These are phyloP conservation scores for Arabidopsis thaliana DNA, from an alignment of 345 rosid species.

Conservation along the genomic window TAIR10.1 NC_003075.7:13979501-13980000, in stretches of 20 bases:
- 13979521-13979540: neutral
- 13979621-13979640: slow-evolving; percentile 8
- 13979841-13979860: neutral
- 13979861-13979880: slow-evolving; percentile 31
- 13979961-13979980: slow-evolving; percentile 25
- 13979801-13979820: slow-evolving; percentile 2
- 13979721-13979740: slow-evolving; percentile 23
- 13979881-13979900: slow-evolving; percentile 29
- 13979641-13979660: slow-evolving; percentile 25
- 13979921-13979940: slow-evolving; percentile 20
- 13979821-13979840: slow-evolving; percentile 14
- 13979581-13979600: neutral
- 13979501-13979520: slow-evolving; percentile 6
- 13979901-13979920: slow-evolving; percentile 6
- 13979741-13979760: neutral
- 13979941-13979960: slow-evolving; percentile 32
- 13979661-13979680: slow-evolving; percentile 24
- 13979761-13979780: slow-evolving; percentile 24
- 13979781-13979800: neutral
- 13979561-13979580: slow-evolving; percentile 4
- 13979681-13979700: neutral
- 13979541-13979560: slow-evolving; percentile 6
- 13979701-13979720: slow-evolving; percentile 31
- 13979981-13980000: neutral
- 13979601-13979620: neutral